Evolutionary conservation across 345 rosid species (phyloP).

Genomic region (Salix brachista): DNA sequence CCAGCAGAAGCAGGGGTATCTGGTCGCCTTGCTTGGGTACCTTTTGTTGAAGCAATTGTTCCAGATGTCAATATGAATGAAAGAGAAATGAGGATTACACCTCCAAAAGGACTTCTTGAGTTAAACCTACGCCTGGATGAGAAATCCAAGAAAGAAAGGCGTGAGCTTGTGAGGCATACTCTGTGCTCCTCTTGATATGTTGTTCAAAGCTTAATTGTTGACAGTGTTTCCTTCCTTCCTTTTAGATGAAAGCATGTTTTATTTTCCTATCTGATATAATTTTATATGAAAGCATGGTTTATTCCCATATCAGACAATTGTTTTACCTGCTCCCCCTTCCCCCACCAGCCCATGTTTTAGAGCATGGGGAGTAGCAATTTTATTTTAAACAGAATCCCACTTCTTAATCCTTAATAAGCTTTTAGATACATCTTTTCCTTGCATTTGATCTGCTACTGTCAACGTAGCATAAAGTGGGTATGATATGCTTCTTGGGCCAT

Average conservation of each 20-base stretch:
- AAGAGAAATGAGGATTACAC: conserved; percentile 72
- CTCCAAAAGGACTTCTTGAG: conserved; percentile 88
- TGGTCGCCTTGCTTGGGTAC: conserved; percentile 70
- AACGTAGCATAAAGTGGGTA: neutral
- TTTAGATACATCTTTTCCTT: neutral
- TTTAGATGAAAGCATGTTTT: neutral
- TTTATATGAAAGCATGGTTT: neutral
- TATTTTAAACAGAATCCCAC: no score
- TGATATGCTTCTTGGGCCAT: neutral
- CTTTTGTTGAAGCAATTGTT: conserved; percentile 83
- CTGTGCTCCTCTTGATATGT: conserved; percentile 29
- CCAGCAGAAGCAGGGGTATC: conserved; percentile 26
- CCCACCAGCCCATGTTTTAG: no score
- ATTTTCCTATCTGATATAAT: neutral
- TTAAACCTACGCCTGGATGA: conserved; percentile 61
- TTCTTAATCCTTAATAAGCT: neutral
- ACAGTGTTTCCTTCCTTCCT: neutral
- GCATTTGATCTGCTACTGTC: neutral
- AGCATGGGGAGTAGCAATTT: no score
- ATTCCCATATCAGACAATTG: neutral
- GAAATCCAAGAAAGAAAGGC: conserved; percentile 87
- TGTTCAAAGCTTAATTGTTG: conserved; percentile 5
- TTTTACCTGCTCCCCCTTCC: no score
- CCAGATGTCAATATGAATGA: conserved; percentile 67
- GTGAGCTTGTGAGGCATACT: conserved; percentile 86